Base-by-base conservation (phyloP, 1,139 yeast species). In the Candida sojae region DNA sequence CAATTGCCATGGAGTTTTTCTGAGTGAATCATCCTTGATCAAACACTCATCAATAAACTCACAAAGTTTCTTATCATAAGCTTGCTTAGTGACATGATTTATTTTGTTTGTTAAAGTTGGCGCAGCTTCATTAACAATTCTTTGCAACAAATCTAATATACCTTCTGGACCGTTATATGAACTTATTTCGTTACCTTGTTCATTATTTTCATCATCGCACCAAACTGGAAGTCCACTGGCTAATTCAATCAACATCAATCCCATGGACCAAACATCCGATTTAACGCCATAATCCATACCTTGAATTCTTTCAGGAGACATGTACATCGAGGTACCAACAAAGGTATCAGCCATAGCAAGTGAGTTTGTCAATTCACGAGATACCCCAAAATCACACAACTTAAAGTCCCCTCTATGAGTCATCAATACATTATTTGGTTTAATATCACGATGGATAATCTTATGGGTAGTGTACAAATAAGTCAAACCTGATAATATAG, bases 251-350 rank as follows among this genome's bases (percentile, higher is more conserved):
- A 93, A 74, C 84, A 92, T 88, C 42, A 93, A 73, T 0, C 99
- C 99, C 60, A 92, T 73, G 0, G 97, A 90, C 99, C 99, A 93
- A 11, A 93, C 93, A 64, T 93, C 99, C 32, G 96, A 92, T 58
- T 92, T 91, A 25, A 92, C 88, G 6, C 96, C 88, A 66, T 93
- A 93, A 12, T 86, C 86, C 43, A 90, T 89, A 10, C 99, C 99
- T 67, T 90, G 97, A 48, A 93, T 93, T 54, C 99, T 79, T 62
- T 93, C 99, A 0, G 99, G 99, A 1, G 96, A 90, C 99, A 93
- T 93, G 62, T 93, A 93, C 1, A 96, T 90, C 1, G 97, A 90
- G 0, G 99, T 93, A 1, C 99, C 99, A 9, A 93, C 98, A 74
- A 93, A 93, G 0, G 98, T 93, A 58, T 93, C 97, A 0, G 97